phyloP scores from a whole-genome alignment of 345 rosid species.

The Clarkia xantiana region DNA sequence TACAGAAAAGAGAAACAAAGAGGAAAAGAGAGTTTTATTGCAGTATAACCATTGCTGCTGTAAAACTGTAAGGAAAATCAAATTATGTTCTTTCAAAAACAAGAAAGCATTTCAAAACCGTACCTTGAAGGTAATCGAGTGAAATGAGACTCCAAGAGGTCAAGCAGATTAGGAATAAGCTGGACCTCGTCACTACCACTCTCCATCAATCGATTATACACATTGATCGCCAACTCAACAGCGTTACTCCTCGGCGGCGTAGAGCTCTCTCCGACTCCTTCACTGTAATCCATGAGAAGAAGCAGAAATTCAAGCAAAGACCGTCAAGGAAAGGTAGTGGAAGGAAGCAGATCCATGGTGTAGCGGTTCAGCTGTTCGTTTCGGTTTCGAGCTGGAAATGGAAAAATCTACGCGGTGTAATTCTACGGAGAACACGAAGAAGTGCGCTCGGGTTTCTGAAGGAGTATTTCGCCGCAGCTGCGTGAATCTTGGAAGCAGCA shows the following conservation, averaged over 20 bases:
- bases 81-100: no score
- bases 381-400: no score
- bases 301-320: background rate
- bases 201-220: constrained; percentile 41
- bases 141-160: constrained; percentile 46
- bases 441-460: no score
- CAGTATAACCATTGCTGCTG: no score
- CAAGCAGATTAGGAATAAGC: constrained; percentile 41
- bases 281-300: constrained; percentile 46
- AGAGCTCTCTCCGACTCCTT: constrained; percentile 72
- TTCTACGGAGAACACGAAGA: constrained; percentile 17
- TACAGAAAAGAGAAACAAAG: no score
- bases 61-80: no score
- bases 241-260: constrained; percentile 54
- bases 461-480: constrained; percentile 3
- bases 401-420: no score
- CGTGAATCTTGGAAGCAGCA: background rate
- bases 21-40: no score
- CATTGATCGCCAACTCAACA: constrained; percentile 38
- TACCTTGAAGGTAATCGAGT: constrained; percentile 59
- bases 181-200: constrained; percentile 31
- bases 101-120: no score
- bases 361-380: no score
- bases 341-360: no score
- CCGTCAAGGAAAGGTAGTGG: background rate